Evolutionary conservation across 23 red algal species (phyloP), one percentile per base, ranked within the genome.

Genomic region (Chondrus crispus): DNA sequence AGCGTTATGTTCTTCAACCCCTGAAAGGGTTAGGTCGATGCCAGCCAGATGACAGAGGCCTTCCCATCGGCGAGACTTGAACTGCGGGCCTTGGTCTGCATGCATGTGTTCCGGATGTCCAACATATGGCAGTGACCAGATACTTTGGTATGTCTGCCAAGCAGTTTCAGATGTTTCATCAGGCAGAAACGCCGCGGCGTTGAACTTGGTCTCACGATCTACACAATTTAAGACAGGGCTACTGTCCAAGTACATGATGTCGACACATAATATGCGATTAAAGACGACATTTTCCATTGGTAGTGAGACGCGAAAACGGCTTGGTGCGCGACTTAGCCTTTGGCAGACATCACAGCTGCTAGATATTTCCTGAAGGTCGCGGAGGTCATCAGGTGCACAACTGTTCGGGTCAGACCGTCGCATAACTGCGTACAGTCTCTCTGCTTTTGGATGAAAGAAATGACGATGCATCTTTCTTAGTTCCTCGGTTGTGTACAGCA

Each of bases 371-470:
- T n/a, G n/a, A n/a, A n/a, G n/a, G n/a, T n/a, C n/a, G n/a, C n/a
- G n/a, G n/a, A n/a, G n/a, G n/a, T n/a, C n/a, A n/a, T n/a, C n/a
- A n/a, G 3, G 32, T 9, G 40, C 37, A 51, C 38, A 68, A 2
- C 40, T 0, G 4, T 26, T 35, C 33, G 60, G 35, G 10, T 33
- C 50, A 14, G 81, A 47, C 10, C 81, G 32, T 22, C 81, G 11
- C 52, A 85, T 62, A 32, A 85, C 35, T 18, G 81, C 81, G 22
- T 66, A 66, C 11, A 85, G 53, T n/a, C 81, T 0, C 4, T 85
- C 46, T 26, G n/a, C 14, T 2, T 3, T 3, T 47, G 81, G 53
- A 36, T 85, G 81, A 1, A 66, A 85, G 32, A 85, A 85, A 58
- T 85, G 81, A 40, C 2, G 30, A 22, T 68, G 51, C 40, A 84